A percentile compares a stretch with the other conserved stretches of the same genome.
Conservation (phyloP, 1,139 yeast genomes). For the Lodderomyces jiufengensis region DNA sequence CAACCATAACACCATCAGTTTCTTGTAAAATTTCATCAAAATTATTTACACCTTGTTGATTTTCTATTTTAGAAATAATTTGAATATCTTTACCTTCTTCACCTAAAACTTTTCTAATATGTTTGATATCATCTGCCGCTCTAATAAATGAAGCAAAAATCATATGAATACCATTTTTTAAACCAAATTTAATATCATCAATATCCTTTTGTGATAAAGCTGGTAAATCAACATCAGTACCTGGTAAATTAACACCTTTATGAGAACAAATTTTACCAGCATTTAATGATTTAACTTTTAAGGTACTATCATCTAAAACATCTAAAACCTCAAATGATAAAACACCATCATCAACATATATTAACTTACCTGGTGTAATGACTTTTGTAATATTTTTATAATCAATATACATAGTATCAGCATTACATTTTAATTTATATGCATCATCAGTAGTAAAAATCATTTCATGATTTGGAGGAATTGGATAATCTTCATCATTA, state of each 20-base stretch:
- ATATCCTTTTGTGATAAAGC: slow-evolving; percentile 96
- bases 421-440: slow-evolving; percentile 69
- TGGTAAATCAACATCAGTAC: slow-evolving; percentile 98
- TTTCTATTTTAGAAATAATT: slow-evolving; percentile 96
- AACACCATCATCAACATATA: slow-evolving; percentile 97
- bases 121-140: slow-evolving; percentile 82
- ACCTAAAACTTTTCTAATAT: slow-evolving; percentile 91
- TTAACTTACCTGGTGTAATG: slow-evolving; percentile 79
- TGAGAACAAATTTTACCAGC: slow-evolving; percentile 95
- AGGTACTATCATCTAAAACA: slow-evolving; percentile 70
- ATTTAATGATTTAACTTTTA: slow-evolving; percentile 85
- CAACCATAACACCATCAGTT: slow-evolving; percentile 99
- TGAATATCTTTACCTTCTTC: slow-evolving; percentile 95
- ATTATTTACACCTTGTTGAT: slow-evolving; percentile 99
- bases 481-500: slow-evolving; percentile 75
- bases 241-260: slow-evolving; percentile 99
- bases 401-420: slow-evolving; percentile 81
- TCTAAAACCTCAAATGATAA: slow-evolving; percentile 89
- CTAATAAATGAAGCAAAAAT: slow-evolving; percentile 97
- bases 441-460: slow-evolving; percentile 86
- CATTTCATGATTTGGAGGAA: slow-evolving; percentile 85
- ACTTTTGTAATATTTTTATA: slow-evolving; percentile 96
- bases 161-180: slow-evolving; percentile 96
- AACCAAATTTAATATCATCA: slow-evolving; percentile 89
- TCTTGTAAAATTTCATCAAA: slow-evolving; percentile 90